Evolutionary conservation across 2,329 filamentous ascomycete species (phyloP).

Genomic region (Ceratocystis cacaofunesta): DNA sequence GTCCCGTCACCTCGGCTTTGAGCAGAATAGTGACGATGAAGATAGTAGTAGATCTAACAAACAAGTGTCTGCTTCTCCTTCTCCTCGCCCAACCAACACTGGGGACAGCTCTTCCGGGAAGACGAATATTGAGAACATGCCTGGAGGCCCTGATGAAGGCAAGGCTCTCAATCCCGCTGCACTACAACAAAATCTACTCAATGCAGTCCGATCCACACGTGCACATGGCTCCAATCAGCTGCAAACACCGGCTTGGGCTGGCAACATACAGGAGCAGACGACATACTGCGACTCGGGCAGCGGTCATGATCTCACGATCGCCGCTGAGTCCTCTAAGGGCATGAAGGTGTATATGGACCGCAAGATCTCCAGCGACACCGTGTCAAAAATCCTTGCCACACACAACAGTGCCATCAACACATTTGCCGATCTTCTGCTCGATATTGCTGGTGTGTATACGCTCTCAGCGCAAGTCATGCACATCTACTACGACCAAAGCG

Average conservation of each 20-base stretch:
- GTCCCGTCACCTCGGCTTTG: slow-evolving; percentile 52
- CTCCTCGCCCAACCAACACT: not conserved
- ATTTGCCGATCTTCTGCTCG: slow-evolving; percentile 55
- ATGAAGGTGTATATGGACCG: slow-evolving; percentile 60
- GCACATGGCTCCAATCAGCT: slow-evolving; percentile 58
- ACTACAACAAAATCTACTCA: slow-evolving; percentile 56
- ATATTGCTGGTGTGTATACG: slow-evolving; percentile 57
- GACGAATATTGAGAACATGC: slow-evolving; percentile 11
- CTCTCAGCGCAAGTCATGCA: slow-evolving; percentile 56
- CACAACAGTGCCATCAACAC: slow-evolving; percentile 49
- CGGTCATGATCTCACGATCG: slow-evolving; percentile 56
- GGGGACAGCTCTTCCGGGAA: slow-evolving; percentile 1
- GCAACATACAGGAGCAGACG: slow-evolving; percentile 60
- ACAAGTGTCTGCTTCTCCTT: not conserved
- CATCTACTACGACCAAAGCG: slow-evolving; percentile 70
- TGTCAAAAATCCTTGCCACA: slow-evolving; percentile 41
- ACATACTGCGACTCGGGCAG: slow-evolving; percentile 74
- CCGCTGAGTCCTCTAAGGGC: slow-evolving; percentile 53
- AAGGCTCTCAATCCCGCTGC: slow-evolving; percentile 45
- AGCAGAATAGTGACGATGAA: slow-evolving; percentile 32
- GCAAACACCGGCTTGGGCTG: slow-evolving; percentile 55
- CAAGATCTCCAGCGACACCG: slow-evolving; percentile 27
- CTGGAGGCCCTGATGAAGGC: slow-evolving; percentile 25
- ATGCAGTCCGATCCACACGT: slow-evolving; percentile 64
- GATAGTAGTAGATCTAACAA: slow-evolving; percentile 22